Conservation (phyloP, 805 yeast genomes). For the Metschnikowia noctiluminum region DNA sequence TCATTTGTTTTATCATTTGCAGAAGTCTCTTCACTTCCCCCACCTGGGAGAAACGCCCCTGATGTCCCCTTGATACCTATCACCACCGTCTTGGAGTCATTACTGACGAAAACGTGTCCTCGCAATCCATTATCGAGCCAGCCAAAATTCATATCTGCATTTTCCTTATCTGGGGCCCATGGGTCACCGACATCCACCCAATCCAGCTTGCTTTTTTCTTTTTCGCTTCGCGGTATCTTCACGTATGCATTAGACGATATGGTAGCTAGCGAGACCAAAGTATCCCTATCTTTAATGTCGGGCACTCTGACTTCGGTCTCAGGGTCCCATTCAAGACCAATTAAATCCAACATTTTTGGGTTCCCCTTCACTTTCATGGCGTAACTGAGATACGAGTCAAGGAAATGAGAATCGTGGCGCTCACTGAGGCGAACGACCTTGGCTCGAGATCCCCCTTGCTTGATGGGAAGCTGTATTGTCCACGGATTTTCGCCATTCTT, state of each 20-base stretch:
- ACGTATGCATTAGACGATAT: slow-evolving; percentile 94
- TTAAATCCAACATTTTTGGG: slow-evolving; percentile 32
- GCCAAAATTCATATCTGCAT: slow-evolving; percentile 64
- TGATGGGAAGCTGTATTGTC: slow-evolving; percentile 32
- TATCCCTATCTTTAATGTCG: slow-evolving; percentile 67
- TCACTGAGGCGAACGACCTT: slow-evolving; percentile 29
- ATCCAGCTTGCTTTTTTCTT: slow-evolving; percentile 55
- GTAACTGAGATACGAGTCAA: slow-evolving; percentile 63
- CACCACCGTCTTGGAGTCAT: slow-evolving; percentile 59
- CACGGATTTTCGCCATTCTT: slow-evolving; percentile 37
- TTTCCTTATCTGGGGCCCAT: slow-evolving; percentile 52
- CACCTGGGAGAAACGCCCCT: slow-evolving; percentile 60
- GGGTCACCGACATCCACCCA: slow-evolving; percentile 74
- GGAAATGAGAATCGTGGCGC: slow-evolving; percentile 51
- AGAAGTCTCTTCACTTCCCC: slow-evolving; percentile 63
- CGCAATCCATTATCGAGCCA: slow-evolving; percentile 85
- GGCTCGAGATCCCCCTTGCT: slow-evolving; percentile 17
- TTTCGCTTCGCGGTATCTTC: slow-evolving; percentile 55
- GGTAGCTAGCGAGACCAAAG: slow-evolving; percentile 70
- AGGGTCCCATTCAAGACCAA: slow-evolving; percentile 63
- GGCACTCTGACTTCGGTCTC: slow-evolving; percentile 58
- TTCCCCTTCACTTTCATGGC: slow-evolving; percentile 44
- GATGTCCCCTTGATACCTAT: slow-evolving; percentile 89
- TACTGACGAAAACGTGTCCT: slow-evolving; percentile 79
- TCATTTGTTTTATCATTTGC: slow-evolving; percentile 82